Evolutionary conservation across 73 alveolate species (phyloP), one percentile per base, ranked within the genome.

Genomic region (Halteria grandinella): DNA sequence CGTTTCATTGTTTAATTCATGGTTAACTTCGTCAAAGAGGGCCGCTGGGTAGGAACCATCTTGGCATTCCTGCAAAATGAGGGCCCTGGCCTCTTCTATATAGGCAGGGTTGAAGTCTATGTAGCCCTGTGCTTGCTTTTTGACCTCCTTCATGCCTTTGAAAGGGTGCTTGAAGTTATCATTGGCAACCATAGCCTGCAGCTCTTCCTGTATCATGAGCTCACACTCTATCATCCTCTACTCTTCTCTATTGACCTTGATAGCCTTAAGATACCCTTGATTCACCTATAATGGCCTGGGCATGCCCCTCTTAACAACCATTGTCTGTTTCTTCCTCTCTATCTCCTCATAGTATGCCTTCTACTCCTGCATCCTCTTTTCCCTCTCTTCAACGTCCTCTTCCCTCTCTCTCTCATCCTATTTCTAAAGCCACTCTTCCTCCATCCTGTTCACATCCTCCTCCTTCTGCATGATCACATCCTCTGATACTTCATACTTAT

Each of bases 401-500:
- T 54, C 85, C 25, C 75, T 75, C 45, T 80, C 79, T 55, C 71
- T 75, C 24, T 91, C 89, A 5, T 83, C 81, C 52, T 72, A 41
- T 44, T 66, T 55, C 25, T 55, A 60, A 0, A 28, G 32, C 32
- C 63, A 25, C n/a, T n/a, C n/a, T n/a, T n/a, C n/a, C n/a, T n/a
- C n/a, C n/a, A n/a, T n/a, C n/a, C n/a, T n/a, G n/a, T n/a, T n/a
- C n/a, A n/a, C n/a, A n/a, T n/a, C n/a, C 29, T 85, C 88, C 50
- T 77, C 95, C 69, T 82, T 72, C 23, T 89, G 89, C 28, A 49
- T 70, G 47, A 82, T 59, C 20, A 54, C 87, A 3, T 66, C 80
- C n/a, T 21, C 53, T 44, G 63, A 47, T 10, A 91, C 78, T 76
- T 94, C 91, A 47, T 75, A 84, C 49, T 88, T 79, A 63, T 94